phyloP scores from a whole-genome alignment of 148 eudicot genomes.

The Salicornia ramosissima region DNA sequence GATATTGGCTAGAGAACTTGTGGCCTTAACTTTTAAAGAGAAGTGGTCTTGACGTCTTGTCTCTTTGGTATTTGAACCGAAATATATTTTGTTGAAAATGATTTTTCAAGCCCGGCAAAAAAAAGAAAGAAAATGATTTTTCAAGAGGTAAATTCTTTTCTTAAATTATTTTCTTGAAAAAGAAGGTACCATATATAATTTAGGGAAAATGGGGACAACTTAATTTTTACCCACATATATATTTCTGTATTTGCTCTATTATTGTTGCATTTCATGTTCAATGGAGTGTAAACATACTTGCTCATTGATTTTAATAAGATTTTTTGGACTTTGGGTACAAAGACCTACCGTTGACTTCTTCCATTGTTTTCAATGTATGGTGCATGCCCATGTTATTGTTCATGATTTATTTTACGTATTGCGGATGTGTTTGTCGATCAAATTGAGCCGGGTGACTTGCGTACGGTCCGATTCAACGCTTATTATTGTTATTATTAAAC shows the following conservation, averaged over 20 bases:
- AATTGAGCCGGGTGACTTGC: no score
- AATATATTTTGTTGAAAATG: background rate
- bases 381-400: background rate
- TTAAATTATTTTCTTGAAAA: background rate
- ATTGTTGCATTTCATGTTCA: background rate
- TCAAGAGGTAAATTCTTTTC: background rate
- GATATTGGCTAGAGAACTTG: background rate
- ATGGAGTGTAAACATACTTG: background rate
- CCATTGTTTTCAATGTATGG: background rate
- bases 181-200: background rate
- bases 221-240: background rate
- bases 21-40: background rate
- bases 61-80: background rate
- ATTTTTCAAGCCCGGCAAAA: no score
- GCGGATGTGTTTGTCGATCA: no score
- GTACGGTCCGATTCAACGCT: no score
- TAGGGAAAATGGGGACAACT: background rate
- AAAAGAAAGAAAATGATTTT: background rate
- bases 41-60: background rate
- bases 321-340: background rate
- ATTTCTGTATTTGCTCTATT: background rate
- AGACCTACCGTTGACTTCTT: background rate
- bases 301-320: background rate
- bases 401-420: no score
- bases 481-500: no score